Base-by-base conservation (phyloP, 345 rosid species). In the Kernera saxatilis region DNA sequence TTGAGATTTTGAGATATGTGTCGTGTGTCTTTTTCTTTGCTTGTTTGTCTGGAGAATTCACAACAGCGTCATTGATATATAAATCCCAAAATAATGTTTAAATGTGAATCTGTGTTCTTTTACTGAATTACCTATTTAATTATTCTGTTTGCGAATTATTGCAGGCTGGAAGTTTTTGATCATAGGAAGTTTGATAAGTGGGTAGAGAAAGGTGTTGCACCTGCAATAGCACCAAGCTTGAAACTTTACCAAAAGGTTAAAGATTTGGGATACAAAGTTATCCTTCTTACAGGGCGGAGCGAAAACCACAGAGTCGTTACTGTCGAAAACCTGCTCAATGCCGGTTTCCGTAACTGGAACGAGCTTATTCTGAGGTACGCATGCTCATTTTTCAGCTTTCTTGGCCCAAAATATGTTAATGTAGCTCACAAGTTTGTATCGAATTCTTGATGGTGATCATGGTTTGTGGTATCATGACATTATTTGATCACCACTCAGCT, bases 301-400 rank as follows among this genome's bases (percentile, higher is more conserved):
- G 98, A 93, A 77, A 53, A 54, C 50, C 92, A 84, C 14, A 75
- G 91, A 51, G 50, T 52, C 39, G 69, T 79, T 46, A 93, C 98
- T 1, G 76, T 82, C 37, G 80, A 85, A 29, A 91, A 90, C 74
- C 69, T 93, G 75, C 73, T 76, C 25, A 78, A 81, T 52, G 92
- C 86, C 0, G 98, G 98, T 35, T 84, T 87, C 53, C 80, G 15
- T 64, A 80, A 78, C 5, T 93, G 98, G 98, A 90, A 93, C 67
- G 88, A 80, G 76, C 96, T 91, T 62, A 87, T 93, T 68, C 79
- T 93, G 78, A 88, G 98, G 98, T 87, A 53, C 22, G 8, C 65
- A 2, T 44, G 17, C 27, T 33, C 7, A 17, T 5, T 17, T 25
- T 23, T 14, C 19, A 69, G 25, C 11, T 67, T 27, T 53, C 53